Evolutionary conservation across 768 basidiomycete species (phyloP).

Genomic region (Crepidotus variabilis): DNA sequence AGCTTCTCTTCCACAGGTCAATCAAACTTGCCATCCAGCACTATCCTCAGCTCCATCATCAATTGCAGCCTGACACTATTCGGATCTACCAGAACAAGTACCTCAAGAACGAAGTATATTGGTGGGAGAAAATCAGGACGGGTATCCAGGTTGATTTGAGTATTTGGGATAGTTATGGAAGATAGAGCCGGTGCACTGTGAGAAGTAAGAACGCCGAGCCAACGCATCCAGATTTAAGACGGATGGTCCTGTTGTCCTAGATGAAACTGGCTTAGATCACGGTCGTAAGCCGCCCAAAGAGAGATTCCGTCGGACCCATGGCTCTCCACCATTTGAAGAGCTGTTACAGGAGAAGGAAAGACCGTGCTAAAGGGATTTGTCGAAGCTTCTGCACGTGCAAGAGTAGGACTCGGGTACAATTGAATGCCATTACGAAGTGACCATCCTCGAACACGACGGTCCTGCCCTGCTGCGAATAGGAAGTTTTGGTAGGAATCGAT

Average conservation of each 20-base stretch:
- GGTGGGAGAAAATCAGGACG: too few relatives aligned
- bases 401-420: conserved; percentile 19
- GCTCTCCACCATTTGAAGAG: conserved; percentile 49
- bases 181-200: too few relatives aligned
- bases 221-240: not conserved
- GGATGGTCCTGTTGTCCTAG: conserved; percentile 35
- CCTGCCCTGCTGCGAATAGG: conserved; percentile 68
- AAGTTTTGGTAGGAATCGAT: conserved; percentile 54
- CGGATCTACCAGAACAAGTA: too few relatives aligned
- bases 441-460: conserved; percentile 64
- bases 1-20: too few relatives aligned
- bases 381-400: not conserved
- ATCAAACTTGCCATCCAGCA: too few relatives aligned
- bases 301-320: conserved; percentile 25
- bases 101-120: too few relatives aligned
- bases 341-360: conserved; percentile 36
- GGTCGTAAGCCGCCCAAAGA: conserved; percentile 52
- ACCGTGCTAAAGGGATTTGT: conserved; percentile 27
- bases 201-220: too few relatives aligned
- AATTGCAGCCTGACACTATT: too few relatives aligned
- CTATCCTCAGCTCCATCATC: too few relatives aligned
- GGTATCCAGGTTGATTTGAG: too few relatives aligned
- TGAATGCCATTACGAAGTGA: conserved; percentile 53
- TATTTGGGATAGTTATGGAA: too few relatives aligned
- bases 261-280: conserved; percentile 42